Evolutionary conservation across 371 early-diverging fungal species (phyloP), one percentile per base, ranked within the genome.

Genomic region (Sporodiniella umbellata): DNA sequence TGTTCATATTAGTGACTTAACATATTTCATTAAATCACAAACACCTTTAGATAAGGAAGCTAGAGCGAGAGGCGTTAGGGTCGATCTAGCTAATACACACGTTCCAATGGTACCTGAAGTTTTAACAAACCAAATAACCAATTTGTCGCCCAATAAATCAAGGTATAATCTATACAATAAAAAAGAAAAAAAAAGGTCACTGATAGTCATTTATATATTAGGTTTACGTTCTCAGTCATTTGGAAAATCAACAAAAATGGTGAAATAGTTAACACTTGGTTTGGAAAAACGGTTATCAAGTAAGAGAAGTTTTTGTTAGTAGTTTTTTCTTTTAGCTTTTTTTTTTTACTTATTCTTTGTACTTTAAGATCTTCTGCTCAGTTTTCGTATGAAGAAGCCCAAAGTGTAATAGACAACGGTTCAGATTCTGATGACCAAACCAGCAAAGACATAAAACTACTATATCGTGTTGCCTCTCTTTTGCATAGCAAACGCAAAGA

Each of bases 1-100:
- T 45, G 94, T 95, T 14, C 98, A 99, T 64, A 94, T 99, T 64
- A 96, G 98, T 45, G 99, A 99, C 70, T 97, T 98, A 5, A 84
- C 93, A 8, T 85, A 93, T 69, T 99, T 96, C 78, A 94, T 99
- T 25, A 72, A 80, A 52, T 83, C 84, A 23, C 83, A 81, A 53
- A 85, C 90, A 8, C 33, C 86, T 0, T 68, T 99, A 72, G 99
- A 99, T 67, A 74, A 79, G 42, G 96, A 96, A 54, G 99, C 99
- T 2, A 75, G 78, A 23, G 68, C 87, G 4, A 80, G 98, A 48
- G 89, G 90, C 10, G 99, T 98, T 10, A 90, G 96, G 8, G 92
- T 95, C 14, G 98, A 99, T 64, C 68, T 99, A 40, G 82, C 88
- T 19, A 85, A 92, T 43, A 79, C 84, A 48, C 83, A 89, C 14